Percentiles rank a stretch among this genome's conserved stretches.
These are phyloP conservation scores for Tolypocladium album DNA, from an alignment of 2,329 filamentous ascomycete genomes.

Conservation along the genomic window DNA sequence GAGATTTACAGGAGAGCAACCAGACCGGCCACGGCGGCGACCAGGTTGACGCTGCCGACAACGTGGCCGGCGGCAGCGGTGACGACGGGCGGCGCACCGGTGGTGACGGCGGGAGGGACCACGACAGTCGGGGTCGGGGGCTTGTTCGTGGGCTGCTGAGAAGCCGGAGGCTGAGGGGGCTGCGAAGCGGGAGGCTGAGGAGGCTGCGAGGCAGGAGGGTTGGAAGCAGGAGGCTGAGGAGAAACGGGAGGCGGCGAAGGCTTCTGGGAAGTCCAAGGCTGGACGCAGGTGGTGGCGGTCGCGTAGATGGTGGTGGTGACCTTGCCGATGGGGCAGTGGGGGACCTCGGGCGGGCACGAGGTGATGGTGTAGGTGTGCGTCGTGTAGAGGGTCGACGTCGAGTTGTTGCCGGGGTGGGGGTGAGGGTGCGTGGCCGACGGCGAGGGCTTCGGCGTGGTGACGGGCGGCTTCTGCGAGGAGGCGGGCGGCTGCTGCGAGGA, in stretches of 20 bases:
- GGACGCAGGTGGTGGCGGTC: slow-evolving; percentile 20
- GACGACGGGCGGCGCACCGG: slow-evolving; percentile 11
- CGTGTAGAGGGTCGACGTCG: slow-evolving; percentile 14
- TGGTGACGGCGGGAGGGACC: slow-evolving; percentile 2
- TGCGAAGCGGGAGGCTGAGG: neutral
- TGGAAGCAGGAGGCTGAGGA: neutral
- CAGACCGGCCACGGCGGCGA: slow-evolving; percentile 19
- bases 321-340: slow-evolving; percentile 19
- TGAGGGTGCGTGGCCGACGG: neutral
- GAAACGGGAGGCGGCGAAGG: neutral
- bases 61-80: slow-evolving; percentile 21
- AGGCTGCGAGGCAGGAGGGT: neutral
- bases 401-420: neutral
- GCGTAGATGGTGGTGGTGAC: slow-evolving; percentile 17
- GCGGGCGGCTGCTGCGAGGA: too few species aligned
- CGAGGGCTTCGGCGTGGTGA: neutral
- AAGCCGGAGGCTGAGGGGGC: neutral
- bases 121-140: slow-evolving; percentile 1
- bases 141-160: neutral
- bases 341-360: slow-evolving; percentile 16
- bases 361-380: slow-evolving; percentile 23
- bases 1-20: slow-evolving; percentile 21
- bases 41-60: slow-evolving; percentile 14
- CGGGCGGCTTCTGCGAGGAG: too few species aligned
- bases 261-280: neutral